Evolutionary conservation across 2,329 filamentous ascomycete genomes (phyloP).

Genomic region (Chaetothyriales sp.): DNA sequence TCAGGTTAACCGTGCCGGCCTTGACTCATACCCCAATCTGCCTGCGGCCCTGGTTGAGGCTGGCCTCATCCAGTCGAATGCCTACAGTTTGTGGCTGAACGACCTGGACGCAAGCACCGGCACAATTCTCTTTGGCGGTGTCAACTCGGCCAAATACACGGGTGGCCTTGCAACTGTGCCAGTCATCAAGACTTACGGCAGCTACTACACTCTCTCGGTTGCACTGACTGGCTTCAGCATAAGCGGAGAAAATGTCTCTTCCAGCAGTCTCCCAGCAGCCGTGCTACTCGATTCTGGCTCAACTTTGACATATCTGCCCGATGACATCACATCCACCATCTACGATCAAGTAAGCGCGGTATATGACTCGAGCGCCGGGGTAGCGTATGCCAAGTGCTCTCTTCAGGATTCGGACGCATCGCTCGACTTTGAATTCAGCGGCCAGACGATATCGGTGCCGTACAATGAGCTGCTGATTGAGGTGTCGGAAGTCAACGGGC

Average conservation of each 20-base stretch:
- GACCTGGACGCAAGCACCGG: conserved; percentile 53
- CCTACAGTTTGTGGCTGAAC: conserved; percentile 65
- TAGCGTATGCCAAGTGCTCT: conserved; percentile 42
- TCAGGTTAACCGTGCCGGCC: conserved; percentile 40
- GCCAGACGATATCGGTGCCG: conserved; percentile 38
- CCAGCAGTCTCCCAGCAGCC: conserved; percentile 33
- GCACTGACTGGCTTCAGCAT: conserved; percentile 47
- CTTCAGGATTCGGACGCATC: conserved; percentile 36
- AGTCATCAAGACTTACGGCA: conserved; percentile 41
- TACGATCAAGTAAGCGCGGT: conserved; percentile 46
- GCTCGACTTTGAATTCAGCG: conserved; percentile 45
- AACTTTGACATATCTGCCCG: conserved; percentile 53
- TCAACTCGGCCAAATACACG: conserved; percentile 52
- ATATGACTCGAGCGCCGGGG: conserved; percentile 40
- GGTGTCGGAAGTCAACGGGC: conserved; percentile 27
- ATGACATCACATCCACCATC: conserved; percentile 36
- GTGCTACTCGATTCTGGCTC: conserved; percentile 61
- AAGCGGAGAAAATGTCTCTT: conserved; percentile 13
- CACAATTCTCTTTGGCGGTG: conserved; percentile 60
- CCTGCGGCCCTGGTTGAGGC: conserved; percentile 50
- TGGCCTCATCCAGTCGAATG: conserved; percentile 49
- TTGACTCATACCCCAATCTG: conserved; percentile 51
- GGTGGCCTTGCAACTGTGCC: conserved; percentile 55
- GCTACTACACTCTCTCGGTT: conserved; percentile 52
- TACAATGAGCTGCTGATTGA: conserved; percentile 44